Base-by-base conservation (phyloP, 2,329 filamentous ascomycete genomes). In the Colletotrichum eleusines region DNA sequence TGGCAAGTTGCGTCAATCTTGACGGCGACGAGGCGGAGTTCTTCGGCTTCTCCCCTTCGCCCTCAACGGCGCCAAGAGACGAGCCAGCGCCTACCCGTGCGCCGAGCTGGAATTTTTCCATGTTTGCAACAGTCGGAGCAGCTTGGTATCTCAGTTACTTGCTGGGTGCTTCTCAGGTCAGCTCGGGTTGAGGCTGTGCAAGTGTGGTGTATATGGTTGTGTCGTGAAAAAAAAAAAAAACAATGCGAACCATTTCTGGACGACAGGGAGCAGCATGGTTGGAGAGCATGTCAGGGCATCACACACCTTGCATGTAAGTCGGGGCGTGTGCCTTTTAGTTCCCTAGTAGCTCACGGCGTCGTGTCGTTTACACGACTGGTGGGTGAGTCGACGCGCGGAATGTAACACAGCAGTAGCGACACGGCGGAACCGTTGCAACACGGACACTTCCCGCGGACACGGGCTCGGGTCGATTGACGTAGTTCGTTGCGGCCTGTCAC, bases 1-100 rank as follows among this genome's bases (percentile, higher is more conserved):
- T 80, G 2, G 86, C 85, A n/a, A 88, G 77, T 33, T 78, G 76
- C 18, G 83, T 73, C 78, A 88, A 81, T 31, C 78, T 80, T 2
- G 83, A 83, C 14, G 80, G 76, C 23, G 60, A 61, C 5, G 54
- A 42, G 28, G 23, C 16, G 42, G 58, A 18, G 16, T 16, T 31
- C 9, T 50, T 23, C 6, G 78, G 74, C 74, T 80, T 80, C 74
- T 80, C 81, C 28, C 71, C 67, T 12, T 80, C 78, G 16, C 71
- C 68, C 12, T 77, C 77, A 8, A 66, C 50, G 7, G 62, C 55
- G 33, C 71, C 72, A 31, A 73, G 62, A 3, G 75, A 72, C 8
- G 75, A 67, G 53, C 72, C 73, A 23, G 73, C 72, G 73, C 76
- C 76, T n/a, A 82, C 76, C 78, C 78, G 79, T n/a, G 81, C 78